These are phyloP conservation scores for Schizophyllum commune DNA, from an alignment of 1,284 basidiomycete species.

Conservation along the genomic window DNA sequence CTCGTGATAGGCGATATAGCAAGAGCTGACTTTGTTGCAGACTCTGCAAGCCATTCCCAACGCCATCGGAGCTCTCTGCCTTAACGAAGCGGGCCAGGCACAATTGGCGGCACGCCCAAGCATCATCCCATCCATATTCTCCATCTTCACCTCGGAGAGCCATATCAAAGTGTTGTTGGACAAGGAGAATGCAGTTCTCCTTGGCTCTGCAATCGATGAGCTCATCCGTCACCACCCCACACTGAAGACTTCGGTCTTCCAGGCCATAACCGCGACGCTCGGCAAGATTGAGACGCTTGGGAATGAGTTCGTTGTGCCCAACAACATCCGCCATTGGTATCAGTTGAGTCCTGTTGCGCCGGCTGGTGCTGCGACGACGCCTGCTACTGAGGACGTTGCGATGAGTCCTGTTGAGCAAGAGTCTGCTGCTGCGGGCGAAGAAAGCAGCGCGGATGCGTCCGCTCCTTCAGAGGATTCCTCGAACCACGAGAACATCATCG, in stretches of 20 bases:
- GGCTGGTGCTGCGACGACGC: conserved; percentile 19
- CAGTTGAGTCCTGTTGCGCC: conserved; percentile 26
- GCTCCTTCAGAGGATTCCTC: background rate
- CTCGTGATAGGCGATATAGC: conserved; percentile 1
- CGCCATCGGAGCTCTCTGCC: conserved; percentile 93
- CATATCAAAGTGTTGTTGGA: conserved; percentile 87
- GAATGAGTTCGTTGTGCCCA: conserved; percentile 45
- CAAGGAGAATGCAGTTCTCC: conserved; percentile 85
- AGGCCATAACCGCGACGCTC: conserved; percentile 65
- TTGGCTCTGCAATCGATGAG: conserved; percentile 91
- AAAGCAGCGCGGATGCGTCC: conserved; percentile 34
- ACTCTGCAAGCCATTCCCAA: conserved; percentile 91
- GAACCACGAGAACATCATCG: conserved; percentile 63
- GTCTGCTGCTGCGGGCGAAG: conserved; percentile 13
- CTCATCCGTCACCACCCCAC: conserved; percentile 93
- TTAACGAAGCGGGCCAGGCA: conserved; percentile 87
- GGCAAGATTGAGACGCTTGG: conserved; percentile 71
- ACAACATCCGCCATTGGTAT: conserved; percentile 62
- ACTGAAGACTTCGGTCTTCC: conserved; percentile 75
- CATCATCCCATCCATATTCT: conserved; percentile 81
- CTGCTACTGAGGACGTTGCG: conserved; percentile 22
- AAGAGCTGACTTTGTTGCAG: conserved; percentile 27
- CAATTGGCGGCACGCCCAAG: conserved; percentile 71
- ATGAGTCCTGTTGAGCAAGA: conserved; percentile 32
- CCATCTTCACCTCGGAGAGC: conserved; percentile 79